Evolutionary conservation across 768 basidiomycete genomes (phyloP), one percentile per base, ranked within the genome.

Genomic region (Pleurotus djamor): DNA sequence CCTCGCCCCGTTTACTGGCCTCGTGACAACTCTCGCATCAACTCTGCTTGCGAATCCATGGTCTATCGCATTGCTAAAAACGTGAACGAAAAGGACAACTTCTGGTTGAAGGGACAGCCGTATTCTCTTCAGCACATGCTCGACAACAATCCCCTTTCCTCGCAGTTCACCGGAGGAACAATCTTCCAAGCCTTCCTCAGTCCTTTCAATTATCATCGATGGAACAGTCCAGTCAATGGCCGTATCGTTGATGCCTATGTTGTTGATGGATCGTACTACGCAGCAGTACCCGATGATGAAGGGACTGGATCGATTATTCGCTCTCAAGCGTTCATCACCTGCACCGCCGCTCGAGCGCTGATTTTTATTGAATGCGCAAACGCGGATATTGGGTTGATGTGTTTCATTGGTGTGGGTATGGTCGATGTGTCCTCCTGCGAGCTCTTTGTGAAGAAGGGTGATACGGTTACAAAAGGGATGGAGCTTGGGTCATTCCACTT

Each of bases 401-500:
- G 76, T 47, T 81, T 86, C 68, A 70, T 87, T 4, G 81, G 69
- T 0, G 76, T 87, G 12, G 86, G 86, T 0, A 84, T 88, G 75
- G 73, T 73, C 1, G 86, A 88, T 67, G 76, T 87, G 1, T 87
- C 83, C 35, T 85, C 83, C 16, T 83, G 80, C 60, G 76, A 80
- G 60, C 64, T 79, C 14, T 77, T 71, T 1, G 84, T 86, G 17
- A 69, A 68, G 63, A 70, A 66, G 13, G 80, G 81, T 1, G 66
- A 85, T 34, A 60, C 60, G 37, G 66, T 87, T 21, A 72, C 71
- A 58, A 79, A 79, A 61, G 85, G 87, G 1, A 80, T 86, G 36
- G 69, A 86, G 65, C 59, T 84, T 0, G 87, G 86, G 58, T 78
- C 73, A 76, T 83, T 87, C 79, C 85, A 85, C 65, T 86, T 83